These are phyloP conservation scores for Podospora pseudoanserina DNA, from an alignment of 495 filamentous ascomycete species.

Conservation along the genomic window DNA sequence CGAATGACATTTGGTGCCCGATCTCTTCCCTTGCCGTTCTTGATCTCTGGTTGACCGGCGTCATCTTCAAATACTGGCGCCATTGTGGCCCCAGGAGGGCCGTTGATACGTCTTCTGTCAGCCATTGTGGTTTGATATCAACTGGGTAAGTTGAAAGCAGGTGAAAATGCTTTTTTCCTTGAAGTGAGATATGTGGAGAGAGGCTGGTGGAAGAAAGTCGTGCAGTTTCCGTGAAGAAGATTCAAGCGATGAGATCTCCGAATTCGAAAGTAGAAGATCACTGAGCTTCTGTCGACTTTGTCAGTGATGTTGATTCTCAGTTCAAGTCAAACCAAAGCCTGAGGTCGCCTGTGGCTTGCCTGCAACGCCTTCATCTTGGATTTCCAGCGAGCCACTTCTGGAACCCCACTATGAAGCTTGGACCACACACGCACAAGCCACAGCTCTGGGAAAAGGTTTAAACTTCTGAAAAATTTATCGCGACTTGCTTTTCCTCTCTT, in stretches of 20 bases:
- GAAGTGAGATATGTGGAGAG: neutral
- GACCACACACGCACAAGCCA: slow-evolving; percentile 10
- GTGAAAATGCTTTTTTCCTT: neutral
- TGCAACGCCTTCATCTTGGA: neutral
- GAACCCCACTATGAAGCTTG: neutral
- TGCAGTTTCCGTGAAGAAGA: neutral
- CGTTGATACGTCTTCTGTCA: slow-evolving; percentile 89
- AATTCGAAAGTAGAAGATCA: neutral
- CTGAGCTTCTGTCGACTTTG: neutral
- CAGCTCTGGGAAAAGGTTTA: slow-evolving; percentile 3
- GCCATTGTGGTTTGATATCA: slow-evolving; percentile 50
- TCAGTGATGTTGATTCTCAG: neutral
- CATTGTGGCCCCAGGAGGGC: slow-evolving; percentile 70
- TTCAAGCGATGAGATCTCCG: neutral
- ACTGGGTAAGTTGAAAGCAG: neutral
- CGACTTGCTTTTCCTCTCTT: slow-evolving; percentile 11
- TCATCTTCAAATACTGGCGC: slow-evolving; percentile 63
- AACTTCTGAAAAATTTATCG: slow-evolving; percentile 19
- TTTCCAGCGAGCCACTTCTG: neutral
- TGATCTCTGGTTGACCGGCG: slow-evolving; percentile 34
- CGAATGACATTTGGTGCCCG: slow-evolving; percentile 60
- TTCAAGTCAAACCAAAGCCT: neutral
- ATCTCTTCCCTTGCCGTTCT: slow-evolving; percentile 43
- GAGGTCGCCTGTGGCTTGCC: neutral
- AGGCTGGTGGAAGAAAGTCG: neutral